Evolutionary conservation across 176 grass and related monocot species (phyloP).

Genomic region (Pontederia paniculata): DNA sequence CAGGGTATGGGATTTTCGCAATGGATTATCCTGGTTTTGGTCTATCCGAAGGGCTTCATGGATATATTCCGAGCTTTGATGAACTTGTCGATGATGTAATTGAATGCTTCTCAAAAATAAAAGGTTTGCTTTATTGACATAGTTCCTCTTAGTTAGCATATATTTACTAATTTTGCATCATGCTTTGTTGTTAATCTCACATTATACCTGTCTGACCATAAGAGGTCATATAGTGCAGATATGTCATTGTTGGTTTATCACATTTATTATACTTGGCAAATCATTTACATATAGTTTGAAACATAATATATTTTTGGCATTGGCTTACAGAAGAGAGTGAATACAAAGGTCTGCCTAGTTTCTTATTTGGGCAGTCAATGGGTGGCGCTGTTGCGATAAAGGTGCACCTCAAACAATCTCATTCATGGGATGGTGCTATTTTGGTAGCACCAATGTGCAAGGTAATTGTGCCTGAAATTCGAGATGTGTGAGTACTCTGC

Average conservation of each 20-base stretch:
- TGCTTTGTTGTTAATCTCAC: too few species aligned
- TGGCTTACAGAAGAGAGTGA: slow-evolving; percentile 54
- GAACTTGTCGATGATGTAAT: slow-evolving; percentile 56
- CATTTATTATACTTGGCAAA: neutral
- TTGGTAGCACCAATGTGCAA: slow-evolving; percentile 97
- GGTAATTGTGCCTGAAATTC: slow-evolving; percentile 30
- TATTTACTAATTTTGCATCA: too few species aligned
- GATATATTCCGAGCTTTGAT: slow-evolving; percentile 89
- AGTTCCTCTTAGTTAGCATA: too few species aligned
- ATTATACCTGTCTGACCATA: too few species aligned
- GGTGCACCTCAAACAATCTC: slow-evolving; percentile 76
- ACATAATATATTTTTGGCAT: slow-evolving; percentile 8
- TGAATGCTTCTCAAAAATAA: slow-evolving; percentile 72
- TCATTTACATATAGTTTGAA: slow-evolving; percentile 1
- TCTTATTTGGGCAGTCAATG: slow-evolving; percentile 95
- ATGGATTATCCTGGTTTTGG: slow-evolving; percentile 97
- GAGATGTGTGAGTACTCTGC: slow-evolving; percentile 4
- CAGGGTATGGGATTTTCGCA: slow-evolving; percentile 90
- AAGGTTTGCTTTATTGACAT: slow-evolving; percentile 30
- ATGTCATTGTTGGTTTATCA: neutral
- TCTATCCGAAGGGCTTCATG: slow-evolving; percentile 96
- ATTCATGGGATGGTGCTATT: slow-evolving; percentile 79
- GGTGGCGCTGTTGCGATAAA: slow-evolving; percentile 90
- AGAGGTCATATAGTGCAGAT: too few species aligned
- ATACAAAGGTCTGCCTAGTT: slow-evolving; percentile 50